Evolutionary conservation across 495 filamentous ascomycete species (phyloP), one percentile per base, ranked within the genome.

Genomic region (Neurospora sublineolata): DNA sequence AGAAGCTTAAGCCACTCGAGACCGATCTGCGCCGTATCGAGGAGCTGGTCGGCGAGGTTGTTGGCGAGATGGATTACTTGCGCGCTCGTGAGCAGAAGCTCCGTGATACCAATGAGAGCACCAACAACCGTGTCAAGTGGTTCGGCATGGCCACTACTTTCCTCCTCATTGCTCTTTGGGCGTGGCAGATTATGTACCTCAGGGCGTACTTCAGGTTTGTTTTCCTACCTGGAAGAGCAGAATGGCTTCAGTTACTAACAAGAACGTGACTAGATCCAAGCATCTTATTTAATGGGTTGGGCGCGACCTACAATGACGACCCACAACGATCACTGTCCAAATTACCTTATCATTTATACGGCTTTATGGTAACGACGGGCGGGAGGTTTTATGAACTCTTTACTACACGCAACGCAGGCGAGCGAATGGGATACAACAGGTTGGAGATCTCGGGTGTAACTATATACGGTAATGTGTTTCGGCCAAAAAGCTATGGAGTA

Each of bases 51-150:
- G 82, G 82, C 37, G 92, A 97, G 77, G 88, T 96, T 74, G 92
- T 94, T 39, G 82, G 82, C 68, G 93, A 96, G 86, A 95, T 94
- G 90, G 93, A 96, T 72, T 99, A 98, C 85, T 89, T 99, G 58
- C 87, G 96, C 70, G 79, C 83, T 9, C 87, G 95, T 76, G 95
- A 99, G 86, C 94, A 97, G 87, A 95, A 92, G 82, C 89, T 99
- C 70, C 87, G 95, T 77, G 95, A 99, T 85, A 99, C 95, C 76
- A 99, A 99, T 82, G 95, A 99, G 89, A 97, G 94, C 85, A 99
- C 95, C 70, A 99, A 99, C 84, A 94, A 93, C 82, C 88, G 95
- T 71, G 95, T 99, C 70, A 99, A 98, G 84, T 98, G 93, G 93
- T 99, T 99, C 81, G 94, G 94, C 2, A 92, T 97, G 80, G 89